These are phyloP conservation scores for Eucalyptus albens DNA, from an alignment of 345 rosid genomes.

Conservation along the genomic window DNA sequence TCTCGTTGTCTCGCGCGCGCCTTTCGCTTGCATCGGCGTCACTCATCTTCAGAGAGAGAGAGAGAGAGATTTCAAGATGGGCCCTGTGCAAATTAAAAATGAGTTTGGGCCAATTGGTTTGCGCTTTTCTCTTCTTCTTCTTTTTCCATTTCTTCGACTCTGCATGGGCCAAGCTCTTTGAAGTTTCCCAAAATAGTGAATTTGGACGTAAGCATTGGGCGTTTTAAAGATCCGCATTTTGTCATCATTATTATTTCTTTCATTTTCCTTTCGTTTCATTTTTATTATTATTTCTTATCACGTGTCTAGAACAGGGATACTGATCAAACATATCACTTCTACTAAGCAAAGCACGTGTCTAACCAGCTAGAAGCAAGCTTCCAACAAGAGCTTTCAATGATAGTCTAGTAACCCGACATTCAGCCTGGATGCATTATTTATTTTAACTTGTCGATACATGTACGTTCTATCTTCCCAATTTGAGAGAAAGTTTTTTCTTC, in stretches of 20 bases:
- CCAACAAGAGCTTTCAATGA: no score
- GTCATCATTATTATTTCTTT: not conserved
- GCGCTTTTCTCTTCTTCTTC: no score
- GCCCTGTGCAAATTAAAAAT: not conserved
- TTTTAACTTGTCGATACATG: fast-evolving
- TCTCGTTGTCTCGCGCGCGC: no score
- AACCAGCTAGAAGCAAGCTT: no score
- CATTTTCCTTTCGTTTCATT: not conserved
- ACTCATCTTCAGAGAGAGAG: no score
- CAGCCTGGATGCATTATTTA: fast-evolving
- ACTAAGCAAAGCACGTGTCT: no score
- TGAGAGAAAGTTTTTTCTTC: no score
- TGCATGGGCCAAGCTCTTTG: not conserved
- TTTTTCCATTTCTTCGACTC: not conserved
- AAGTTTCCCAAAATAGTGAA: not conserved
- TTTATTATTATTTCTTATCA: not conserved
- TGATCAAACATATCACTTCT: no score
- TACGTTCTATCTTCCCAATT: no score
- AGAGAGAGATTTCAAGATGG: no score
- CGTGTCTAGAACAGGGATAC: no score
- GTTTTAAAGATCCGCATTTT: not conserved
- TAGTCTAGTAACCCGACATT: fast-evolving
- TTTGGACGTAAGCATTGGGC: not conserved
- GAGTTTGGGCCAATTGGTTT: not conserved
- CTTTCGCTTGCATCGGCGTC: no score